These are phyloP conservation scores for Podosphaera xanthii DNA, from an alignment of 2,329 filamentous ascomycete species.

Conservation along the genomic window DNA sequence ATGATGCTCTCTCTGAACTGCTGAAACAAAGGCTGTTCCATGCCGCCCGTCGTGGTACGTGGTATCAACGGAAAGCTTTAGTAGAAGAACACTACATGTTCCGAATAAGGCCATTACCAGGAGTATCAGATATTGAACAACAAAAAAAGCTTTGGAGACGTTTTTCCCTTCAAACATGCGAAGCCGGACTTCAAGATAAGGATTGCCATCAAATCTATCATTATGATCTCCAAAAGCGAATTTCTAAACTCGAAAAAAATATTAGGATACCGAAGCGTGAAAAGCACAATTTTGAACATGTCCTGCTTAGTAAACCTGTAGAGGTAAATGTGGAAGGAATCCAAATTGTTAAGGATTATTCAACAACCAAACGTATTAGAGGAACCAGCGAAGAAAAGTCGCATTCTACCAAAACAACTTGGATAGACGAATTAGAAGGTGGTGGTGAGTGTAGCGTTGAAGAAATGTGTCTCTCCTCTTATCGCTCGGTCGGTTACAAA, in stretches of 20 bases:
- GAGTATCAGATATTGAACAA: conserved; percentile 22
- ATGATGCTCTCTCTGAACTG: conserved; percentile 50
- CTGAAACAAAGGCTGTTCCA: conserved; percentile 70
- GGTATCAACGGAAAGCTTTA: conserved; percentile 90
- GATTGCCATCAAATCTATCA: conserved; percentile 85
- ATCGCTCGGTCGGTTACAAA: conserved; percentile 64
- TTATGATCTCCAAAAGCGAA: conserved; percentile 79
- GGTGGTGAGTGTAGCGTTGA: conserved; percentile 68
- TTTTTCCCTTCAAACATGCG: conserved; percentile 58
- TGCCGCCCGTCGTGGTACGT: conserved; percentile 58
- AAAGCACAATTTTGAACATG: conserved; percentile 84
- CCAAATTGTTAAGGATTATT: conserved; percentile 42
- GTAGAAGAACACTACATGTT: conserved; percentile 92
- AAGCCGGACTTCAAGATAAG: conserved; percentile 64
- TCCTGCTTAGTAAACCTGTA: conserved; percentile 49
- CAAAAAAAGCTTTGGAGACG: conserved; percentile 70
- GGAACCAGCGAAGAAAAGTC: conserved; percentile 11
- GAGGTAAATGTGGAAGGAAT: conserved; percentile 58
- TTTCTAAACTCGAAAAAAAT: conserved; percentile 72
- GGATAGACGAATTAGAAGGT: conserved; percentile 55
- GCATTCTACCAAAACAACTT: conserved; percentile 52
- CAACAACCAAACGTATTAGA: conserved; percentile 7
- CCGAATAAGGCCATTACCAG: conserved; percentile 19
- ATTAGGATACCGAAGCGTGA: conserved; percentile 63
- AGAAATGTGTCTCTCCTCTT: conserved; percentile 77